These are phyloP conservation scores for Vaccinium vitisidaea DNA, from an alignment of 148 eudicot genomes.

Conservation along the genomic window DNA sequence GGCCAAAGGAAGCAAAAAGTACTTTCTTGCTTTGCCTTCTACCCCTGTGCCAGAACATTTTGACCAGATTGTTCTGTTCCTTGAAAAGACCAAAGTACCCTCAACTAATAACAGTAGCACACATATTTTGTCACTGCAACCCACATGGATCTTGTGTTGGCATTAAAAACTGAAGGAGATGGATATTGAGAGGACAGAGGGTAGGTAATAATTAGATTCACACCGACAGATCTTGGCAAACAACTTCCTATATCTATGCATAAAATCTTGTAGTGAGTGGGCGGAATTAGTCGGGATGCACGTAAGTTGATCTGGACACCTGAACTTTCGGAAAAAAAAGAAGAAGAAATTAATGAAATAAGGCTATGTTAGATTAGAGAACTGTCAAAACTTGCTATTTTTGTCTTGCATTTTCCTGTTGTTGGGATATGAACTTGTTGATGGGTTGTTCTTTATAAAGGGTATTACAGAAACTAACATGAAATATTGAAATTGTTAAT, in stretches of 20 bases:
- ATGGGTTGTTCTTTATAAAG: neutral
- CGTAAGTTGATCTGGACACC: no score
- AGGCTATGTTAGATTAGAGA: neutral
- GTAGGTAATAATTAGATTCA: neutral
- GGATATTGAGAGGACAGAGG: neutral
- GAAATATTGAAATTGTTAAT: neutral
- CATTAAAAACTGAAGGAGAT: neutral
- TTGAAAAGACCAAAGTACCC: neutral
- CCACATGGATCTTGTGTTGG: neutral
- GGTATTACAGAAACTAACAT: neutral
- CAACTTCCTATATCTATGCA: neutral
- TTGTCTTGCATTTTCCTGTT: neutral
- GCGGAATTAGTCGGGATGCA: no score
- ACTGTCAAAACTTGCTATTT: no score
- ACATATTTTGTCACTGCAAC: neutral
- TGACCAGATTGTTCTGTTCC: neutral
- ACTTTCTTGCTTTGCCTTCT: neutral
- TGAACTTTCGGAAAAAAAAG: neutral
- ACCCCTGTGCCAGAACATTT: neutral
- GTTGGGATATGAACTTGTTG: neutral
- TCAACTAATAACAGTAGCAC: neutral
- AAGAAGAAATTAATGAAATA: neutral
- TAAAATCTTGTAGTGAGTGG: neutral
- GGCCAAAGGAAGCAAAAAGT: neutral
- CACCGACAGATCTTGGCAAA: slow-evolving; percentile 19